These are phyloP conservation scores for Linnemannia elongata DNA, from an alignment of 192 early-diverging fungal species.

Conservation along the genomic window DNA sequence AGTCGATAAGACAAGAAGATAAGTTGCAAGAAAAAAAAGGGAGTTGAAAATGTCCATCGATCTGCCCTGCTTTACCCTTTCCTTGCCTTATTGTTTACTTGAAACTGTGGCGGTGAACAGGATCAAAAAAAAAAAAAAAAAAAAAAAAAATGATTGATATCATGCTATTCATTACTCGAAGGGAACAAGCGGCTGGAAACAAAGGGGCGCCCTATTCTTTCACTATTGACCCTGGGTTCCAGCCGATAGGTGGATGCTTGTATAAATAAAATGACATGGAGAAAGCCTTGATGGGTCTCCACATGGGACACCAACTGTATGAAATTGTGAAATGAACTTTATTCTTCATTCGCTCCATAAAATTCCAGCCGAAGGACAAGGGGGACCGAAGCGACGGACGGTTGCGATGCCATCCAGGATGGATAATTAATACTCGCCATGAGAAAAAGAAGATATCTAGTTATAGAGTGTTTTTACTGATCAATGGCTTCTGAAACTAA, in stretches of 20 bases:
- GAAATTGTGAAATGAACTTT: background rate
- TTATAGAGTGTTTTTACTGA: background rate
- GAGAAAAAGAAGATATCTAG: background rate
- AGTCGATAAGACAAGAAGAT: background rate
- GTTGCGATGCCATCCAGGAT: background rate
- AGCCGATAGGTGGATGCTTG: background rate
- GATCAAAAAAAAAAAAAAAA: too few relatives aligned
- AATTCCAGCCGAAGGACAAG: background rate
- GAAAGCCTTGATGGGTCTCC: background rate
- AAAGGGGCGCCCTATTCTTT: background rate
- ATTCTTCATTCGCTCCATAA: background rate
- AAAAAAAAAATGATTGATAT: too few relatives aligned
- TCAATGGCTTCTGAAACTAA: background rate
- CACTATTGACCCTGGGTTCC: background rate
- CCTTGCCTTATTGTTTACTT: background rate
- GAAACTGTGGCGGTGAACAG: too few relatives aligned
- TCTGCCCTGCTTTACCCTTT: background rate
- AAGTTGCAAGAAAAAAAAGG: background rate
- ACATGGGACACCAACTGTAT: background rate
- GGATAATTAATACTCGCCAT: background rate
- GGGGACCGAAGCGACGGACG: background rate
- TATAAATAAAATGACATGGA: background rate
- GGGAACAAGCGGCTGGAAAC: background rate
- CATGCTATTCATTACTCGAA: background rate
- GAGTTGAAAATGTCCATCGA: background rate